Evolutionary conservation across 805 yeast genomes (phyloP).

Genomic region (Suhomyces canberraensis): DNA sequence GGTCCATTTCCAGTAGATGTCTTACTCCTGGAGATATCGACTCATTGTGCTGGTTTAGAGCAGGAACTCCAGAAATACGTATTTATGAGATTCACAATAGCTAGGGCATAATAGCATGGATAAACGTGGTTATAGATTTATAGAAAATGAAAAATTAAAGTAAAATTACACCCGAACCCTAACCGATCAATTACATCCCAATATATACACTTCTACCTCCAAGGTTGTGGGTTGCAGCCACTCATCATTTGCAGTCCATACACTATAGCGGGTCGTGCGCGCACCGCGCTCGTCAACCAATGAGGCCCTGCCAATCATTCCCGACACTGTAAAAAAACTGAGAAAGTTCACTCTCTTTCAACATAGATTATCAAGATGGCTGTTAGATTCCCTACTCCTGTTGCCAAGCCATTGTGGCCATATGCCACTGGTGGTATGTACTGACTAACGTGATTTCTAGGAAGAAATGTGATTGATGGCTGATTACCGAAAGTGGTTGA

Average conservation of each 20-base stretch:
- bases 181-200: no score
- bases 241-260: no score
- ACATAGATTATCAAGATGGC: slow-evolving; percentile 19
- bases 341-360: slow-evolving; percentile 1
- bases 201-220: no score
- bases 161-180: no score
- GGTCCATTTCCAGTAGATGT: slow-evolving; percentile 16
- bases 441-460: not conserved
- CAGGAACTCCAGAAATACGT: slow-evolving; percentile 26
- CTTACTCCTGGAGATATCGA: slow-evolving; percentile 11
- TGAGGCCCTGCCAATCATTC: slow-evolving; percentile 1
- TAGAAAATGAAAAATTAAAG: no score
- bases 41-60: slow-evolving; percentile 19
- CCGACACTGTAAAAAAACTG: slow-evolving; percentile 5
- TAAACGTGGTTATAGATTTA: no score
- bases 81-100: slow-evolving; percentile 17
- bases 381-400: slow-evolving; percentile 48
- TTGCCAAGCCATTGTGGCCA: slow-evolving; percentile 80
- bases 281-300: slow-evolving; percentile 2
- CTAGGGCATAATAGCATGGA: no score
- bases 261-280: slow-evolving; percentile 4
- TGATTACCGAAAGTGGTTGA: no score
- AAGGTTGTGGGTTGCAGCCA: no score
- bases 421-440: slow-evolving; percentile 78
- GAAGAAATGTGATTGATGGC: not conserved